Conservation (phyloP, 2,329 filamentous ascomycete species). For the Calycina marina region DNA sequence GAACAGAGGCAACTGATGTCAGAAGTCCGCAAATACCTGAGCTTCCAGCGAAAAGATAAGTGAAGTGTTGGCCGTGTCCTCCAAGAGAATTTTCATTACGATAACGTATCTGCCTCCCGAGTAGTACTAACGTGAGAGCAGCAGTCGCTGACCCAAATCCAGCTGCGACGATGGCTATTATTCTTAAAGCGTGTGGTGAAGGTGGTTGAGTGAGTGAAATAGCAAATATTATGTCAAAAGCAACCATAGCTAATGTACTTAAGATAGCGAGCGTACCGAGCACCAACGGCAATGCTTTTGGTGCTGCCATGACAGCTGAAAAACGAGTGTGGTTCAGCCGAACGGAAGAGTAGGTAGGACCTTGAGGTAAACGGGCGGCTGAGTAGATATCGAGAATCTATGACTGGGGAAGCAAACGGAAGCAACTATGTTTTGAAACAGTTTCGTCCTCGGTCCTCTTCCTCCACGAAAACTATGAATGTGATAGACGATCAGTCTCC, state of each 20-base stretch:
- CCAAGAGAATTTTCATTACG: conserved; percentile 16
- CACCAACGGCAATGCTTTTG: conserved; percentile 12
- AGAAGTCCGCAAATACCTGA: conserved; percentile 13
- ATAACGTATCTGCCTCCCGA: conserved; percentile 18
- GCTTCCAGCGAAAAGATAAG: conserved; percentile 18
- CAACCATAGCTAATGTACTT: conserved; percentile 17
- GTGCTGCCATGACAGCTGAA: conserved; percentile 11
- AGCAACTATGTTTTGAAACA: too few relatives aligned
- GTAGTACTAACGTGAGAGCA: conserved; percentile 13
- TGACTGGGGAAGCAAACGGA: too few relatives aligned
- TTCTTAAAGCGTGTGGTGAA: conserved; percentile 5
- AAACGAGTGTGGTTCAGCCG: conserved; percentile 1
- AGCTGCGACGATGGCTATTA: conserved; percentile 17
- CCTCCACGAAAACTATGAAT: conserved; percentile 16
- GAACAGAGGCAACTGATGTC: conserved; percentile 14
- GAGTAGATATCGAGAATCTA: conserved; percentile 16
- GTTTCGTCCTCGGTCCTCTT: too few relatives aligned
- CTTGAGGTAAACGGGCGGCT: conserved; percentile 4
- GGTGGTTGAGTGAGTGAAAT: conserved; percentile 10
- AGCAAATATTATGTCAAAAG: conserved; percentile 20
- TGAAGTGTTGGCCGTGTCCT: conserved; percentile 14
- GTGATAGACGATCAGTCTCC: conserved; percentile 5
- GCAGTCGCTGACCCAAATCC: conserved; percentile 12
- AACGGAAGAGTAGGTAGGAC: conserved; percentile 8
- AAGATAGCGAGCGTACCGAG: conserved; percentile 18